phyloP scores from a whole-genome alignment of 2,329 filamentous ascomycete species.

The Colletotrichum musae region DNA sequence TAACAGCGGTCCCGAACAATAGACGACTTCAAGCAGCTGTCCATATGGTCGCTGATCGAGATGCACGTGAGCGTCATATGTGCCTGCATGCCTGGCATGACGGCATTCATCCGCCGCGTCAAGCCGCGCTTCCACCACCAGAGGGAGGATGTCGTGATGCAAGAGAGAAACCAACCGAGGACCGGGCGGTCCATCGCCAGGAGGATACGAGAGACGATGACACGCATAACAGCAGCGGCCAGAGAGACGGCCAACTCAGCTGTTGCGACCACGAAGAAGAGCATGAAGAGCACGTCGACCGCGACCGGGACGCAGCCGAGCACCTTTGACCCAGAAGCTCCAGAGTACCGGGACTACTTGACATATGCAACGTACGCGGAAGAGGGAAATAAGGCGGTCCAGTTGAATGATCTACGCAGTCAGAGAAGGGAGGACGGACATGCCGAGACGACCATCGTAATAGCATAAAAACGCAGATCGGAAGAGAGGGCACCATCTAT shows the following conservation, averaged over 20 bases:
- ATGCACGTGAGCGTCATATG: conserved; percentile 37
- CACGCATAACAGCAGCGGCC: neutral
- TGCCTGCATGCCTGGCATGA: conserved; percentile 36
- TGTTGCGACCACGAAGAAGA: neutral
- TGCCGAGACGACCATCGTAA: too few species aligned
- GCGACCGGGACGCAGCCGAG: neutral
- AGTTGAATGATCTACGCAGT: neutral
- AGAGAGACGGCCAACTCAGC: neutral
- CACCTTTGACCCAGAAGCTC: neutral
- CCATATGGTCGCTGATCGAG: conserved; percentile 32
- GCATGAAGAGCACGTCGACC: conserved; percentile 3
- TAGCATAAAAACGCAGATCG: too few species aligned
- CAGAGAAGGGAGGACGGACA: neutral
- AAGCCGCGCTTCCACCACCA: neutral
- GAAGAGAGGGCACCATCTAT: neutral
- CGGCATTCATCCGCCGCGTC: conserved; percentile 26
- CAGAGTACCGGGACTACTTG: conserved; percentile 10
- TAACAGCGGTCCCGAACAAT: neutral
- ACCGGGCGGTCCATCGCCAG: neutral
- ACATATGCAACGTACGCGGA: conserved; percentile 13
- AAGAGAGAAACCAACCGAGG: neutral
- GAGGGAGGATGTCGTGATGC: neutral
- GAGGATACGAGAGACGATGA: conserved; percentile 1
- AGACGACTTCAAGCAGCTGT: conserved; percentile 22
- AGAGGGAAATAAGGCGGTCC: neutral